A percentile compares a stretch with the other conserved stretches of the same genome.
Conservation (phyloP, 441 rosid genomes). For the Daphne laureola region DNA sequence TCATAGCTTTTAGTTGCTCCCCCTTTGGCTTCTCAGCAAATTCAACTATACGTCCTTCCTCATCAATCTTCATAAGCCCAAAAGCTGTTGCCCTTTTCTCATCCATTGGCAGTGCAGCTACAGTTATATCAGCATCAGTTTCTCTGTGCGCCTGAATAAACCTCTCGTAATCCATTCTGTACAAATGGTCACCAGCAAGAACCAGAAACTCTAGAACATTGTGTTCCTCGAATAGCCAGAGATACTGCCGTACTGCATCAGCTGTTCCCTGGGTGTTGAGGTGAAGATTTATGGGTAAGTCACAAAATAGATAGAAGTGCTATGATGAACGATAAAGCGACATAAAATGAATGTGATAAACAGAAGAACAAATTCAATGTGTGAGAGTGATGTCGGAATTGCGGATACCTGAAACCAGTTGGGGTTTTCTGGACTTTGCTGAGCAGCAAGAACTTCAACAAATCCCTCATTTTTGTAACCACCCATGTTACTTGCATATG, state of each 20-base stretch:
- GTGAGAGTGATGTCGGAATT: neutral
- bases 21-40: constrained; percentile 95
- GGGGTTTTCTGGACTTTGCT: constrained; percentile 95
- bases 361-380: neutral
- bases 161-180: constrained; percentile 90
- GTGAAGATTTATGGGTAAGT: constrained; percentile 1
- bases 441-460: constrained; percentile 96
- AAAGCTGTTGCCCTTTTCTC: constrained; percentile 86
- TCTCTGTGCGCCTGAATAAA: constrained; percentile 94
- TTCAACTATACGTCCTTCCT: constrained; percentile 85
- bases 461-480: constrained; percentile 96
- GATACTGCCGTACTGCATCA: constrained; percentile 89
- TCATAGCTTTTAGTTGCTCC: constrained; percentile 86
- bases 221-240: constrained; percentile 95
- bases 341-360: neutral
- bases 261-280: constrained; percentile 65
- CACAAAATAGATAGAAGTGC: neutral
- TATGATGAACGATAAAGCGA: neutral
- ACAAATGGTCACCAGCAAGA: constrained; percentile 95
- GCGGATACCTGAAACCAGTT: constrained; percentile 85
- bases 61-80: constrained; percentile 94
- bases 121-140: constrained; percentile 93
- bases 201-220: constrained; percentile 80
- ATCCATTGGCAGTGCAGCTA: constrained; percentile 96
- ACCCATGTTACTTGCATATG: constrained; percentile 91